Conservation (phyloP, 106 monocot genomes). For the Allium fistulosum region DNA sequence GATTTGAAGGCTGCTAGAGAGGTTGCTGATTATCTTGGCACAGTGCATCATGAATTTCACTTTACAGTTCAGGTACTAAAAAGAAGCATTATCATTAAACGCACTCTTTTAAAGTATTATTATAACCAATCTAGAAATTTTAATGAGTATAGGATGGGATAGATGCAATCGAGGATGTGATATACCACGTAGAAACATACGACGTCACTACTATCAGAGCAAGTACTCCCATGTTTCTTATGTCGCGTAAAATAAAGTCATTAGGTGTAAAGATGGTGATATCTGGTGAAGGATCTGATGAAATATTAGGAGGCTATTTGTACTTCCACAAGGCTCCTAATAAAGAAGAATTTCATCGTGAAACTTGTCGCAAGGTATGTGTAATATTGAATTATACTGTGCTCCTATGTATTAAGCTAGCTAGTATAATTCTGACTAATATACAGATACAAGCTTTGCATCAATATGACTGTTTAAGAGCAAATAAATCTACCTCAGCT, state of each 20-base stretch:
- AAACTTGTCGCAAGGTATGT: conserved; percentile 46
- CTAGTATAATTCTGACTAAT: no score
- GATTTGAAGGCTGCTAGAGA: conserved; percentile 58
- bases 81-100: no score
- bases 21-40: conserved; percentile 49
- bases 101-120: no score
- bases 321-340: conserved; percentile 72
- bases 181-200: conserved; percentile 56
- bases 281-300: conserved; percentile 67
- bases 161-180: conserved; percentile 66
- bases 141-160: conserved; percentile 38
- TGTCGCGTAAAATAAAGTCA: conserved; percentile 60
- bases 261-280: conserved; percentile 68
- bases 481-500: conserved; percentile 53
- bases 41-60: conserved; percentile 56
- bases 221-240: conserved; percentile 71
- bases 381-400: no score
- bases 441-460: conserved; percentile 55
- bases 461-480: conserved; percentile 63
- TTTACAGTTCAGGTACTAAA: conserved; percentile 60
- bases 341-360: conserved; percentile 57
- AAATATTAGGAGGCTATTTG: conserved; percentile 71
- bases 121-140: no score
- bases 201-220: conserved; percentile 64
- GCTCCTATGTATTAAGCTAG: no score